These are phyloP conservation scores for Coemansia pectinata DNA, from an alignment of 192 early-diverging fungal genomes.

Conservation along the genomic window DNA sequence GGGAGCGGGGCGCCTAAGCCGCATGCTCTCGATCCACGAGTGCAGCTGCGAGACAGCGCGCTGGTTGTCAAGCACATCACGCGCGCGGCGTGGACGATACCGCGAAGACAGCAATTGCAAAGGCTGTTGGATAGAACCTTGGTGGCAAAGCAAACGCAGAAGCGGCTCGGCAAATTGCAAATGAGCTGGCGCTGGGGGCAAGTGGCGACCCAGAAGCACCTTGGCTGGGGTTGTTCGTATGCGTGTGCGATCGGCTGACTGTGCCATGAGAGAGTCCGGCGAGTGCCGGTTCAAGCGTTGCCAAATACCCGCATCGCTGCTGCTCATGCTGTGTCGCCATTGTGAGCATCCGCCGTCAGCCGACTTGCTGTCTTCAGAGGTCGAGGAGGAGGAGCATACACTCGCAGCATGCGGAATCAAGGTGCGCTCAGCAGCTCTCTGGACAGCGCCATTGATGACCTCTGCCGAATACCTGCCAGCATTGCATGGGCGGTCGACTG, in stretches of 20 bases:
- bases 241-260: slow-evolving; percentile 2
- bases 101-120: slow-evolving; percentile 31
- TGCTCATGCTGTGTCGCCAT: slow-evolving; percentile 14
- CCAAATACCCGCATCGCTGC: neutral
- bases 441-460: neutral
- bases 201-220: neutral
- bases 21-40: slow-evolving; percentile 52
- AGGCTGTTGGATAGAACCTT: neutral
- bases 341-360: slow-evolving; percentile 11
- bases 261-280: neutral
- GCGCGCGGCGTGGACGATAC: slow-evolving; percentile 29
- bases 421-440: neutral
- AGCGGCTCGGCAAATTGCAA: slow-evolving; percentile 32
- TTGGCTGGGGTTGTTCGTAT: slow-evolving; percentile 7
- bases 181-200: slow-evolving; percentile 21
- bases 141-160: slow-evolving; percentile 14
- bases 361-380: neutral
- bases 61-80: slow-evolving; percentile 39
- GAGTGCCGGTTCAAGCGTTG: neutral
- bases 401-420: neutral
- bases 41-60: slow-evolving; percentile 31
- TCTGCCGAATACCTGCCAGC: slow-evolving; percentile 1
- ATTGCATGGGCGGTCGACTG: neutral
- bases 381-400: neutral
- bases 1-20: slow-evolving; percentile 24